phyloP scores from a whole-genome alignment of 257 asterid genomes.

The Forsythia viridissima region DNA sequence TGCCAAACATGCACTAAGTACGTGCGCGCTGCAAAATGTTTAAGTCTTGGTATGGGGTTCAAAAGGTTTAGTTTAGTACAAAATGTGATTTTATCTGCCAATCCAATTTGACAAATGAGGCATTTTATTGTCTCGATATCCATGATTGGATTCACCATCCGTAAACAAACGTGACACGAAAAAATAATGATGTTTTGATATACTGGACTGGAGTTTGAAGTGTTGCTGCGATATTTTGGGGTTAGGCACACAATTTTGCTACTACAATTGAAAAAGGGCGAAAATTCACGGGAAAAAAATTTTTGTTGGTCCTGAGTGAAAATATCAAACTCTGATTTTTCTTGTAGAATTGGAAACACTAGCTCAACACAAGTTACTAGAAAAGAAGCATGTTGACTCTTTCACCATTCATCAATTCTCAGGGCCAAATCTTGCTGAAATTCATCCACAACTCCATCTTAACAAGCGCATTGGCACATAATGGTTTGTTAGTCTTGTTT shows the following conservation, averaged over 20 bases:
- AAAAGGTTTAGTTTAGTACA: neutral
- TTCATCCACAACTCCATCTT: too few species aligned
- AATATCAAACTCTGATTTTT: neutral
- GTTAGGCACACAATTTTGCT: neutral
- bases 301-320: neutral
- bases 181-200: neutral
- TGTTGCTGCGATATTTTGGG: neutral
- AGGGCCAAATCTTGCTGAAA: too few species aligned
- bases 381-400: too few species aligned
- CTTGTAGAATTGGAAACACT: neutral
- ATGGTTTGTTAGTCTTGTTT: neutral
- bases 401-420: too few species aligned
- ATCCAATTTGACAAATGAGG: neutral
- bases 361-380: too few species aligned
- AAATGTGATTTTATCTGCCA: neutral
- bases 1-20: neutral
- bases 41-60: neutral
- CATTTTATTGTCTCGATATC: neutral
- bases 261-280: neutral
- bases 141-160: neutral
- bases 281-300: too few species aligned
- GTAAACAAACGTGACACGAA: neutral
- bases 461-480: too few species aligned
- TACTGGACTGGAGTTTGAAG: neutral
- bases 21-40: neutral